Evolutionary conservation across 2,329 filamentous ascomycete genomes (phyloP), one percentile per base, ranked within the genome.

Genomic region (Cladophialophora psammophila): DNA sequence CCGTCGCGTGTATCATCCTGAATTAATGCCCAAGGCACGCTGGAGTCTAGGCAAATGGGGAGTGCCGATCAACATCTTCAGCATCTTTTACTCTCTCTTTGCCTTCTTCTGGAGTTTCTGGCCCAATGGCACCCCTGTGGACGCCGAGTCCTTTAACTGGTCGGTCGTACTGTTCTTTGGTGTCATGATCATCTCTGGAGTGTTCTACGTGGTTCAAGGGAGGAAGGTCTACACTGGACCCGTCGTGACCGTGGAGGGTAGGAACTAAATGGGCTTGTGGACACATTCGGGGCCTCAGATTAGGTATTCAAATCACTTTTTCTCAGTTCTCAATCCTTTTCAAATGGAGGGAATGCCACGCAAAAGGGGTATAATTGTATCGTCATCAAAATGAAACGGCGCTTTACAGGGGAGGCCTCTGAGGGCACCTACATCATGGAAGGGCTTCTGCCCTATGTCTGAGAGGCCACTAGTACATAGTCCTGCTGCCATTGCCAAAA

Each of bases 51-150:
- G 84, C 3, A 75, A 74, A 20, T 79, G 73, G 54, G 67, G 67
- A 18, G 26, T 70, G 68, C 71, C 18, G 76, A 73, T 65, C 78
- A 75, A 56, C 65, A 80, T 63, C 79, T 80, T 72, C 20, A 76
- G 71, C 2, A 42, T 75, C 3, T 13, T 75, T 1, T 76, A 74
- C 48, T 71, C 75, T 15, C 68, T 69, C 59, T 78, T 81, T 32
- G 77, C 82, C 1, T 80, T 83, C 57, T 77, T 85, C 57, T 83
- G 84, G 73, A 76, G 78, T 20, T 83, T 84, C 68, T 85, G 83
- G 74, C 84, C 85, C 0, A 74, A 62, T 20, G 26, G 38, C 20
- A 66, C 58, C 3, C 64, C 64, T 7, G 78, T 82, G 0, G 79
- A 76, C 0, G 71, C 75, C 0, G 71, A 70, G 4, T 79, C 77